Evolutionary conservation across 345 rosid species (phyloP).

Genomic region (Ceriops tagal): DNA sequence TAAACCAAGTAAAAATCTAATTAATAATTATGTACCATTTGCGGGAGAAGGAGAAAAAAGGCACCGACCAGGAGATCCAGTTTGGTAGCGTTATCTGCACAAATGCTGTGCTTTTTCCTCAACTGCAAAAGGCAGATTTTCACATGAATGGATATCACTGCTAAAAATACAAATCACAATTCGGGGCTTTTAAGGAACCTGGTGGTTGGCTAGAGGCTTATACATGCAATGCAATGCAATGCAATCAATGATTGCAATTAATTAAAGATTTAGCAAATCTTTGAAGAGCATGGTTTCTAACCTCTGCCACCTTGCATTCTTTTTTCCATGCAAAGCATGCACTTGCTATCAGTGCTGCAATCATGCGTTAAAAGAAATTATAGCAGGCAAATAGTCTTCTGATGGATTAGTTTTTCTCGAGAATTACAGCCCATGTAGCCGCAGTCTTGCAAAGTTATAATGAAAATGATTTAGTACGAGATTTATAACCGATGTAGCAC

Average conservation of each 20-base stretch:
- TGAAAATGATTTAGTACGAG: neutral
- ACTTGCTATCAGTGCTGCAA: conserved; percentile 40
- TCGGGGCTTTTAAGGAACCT: conserved; percentile 36
- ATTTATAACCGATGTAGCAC: too few relatives aligned
- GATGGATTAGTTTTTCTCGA: conserved; percentile 35
- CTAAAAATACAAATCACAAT: neutral
- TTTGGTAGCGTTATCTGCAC: conserved; percentile 30
- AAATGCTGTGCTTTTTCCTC: neutral
- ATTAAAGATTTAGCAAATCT: conserved; percentile 19
- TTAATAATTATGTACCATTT: conserved; percentile 10
- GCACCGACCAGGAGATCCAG: conserved; percentile 33
- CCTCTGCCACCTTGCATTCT: conserved; percentile 1
- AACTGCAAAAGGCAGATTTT: neutral
- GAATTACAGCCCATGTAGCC: conserved; percentile 12
- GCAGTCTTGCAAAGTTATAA: conserved; percentile 3
- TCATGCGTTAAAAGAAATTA: conserved; percentile 35
- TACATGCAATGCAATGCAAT: neutral
- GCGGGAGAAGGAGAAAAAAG: conserved; percentile 6
- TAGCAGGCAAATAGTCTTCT: conserved; percentile 18
- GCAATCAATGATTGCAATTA: conserved; percentile 29
- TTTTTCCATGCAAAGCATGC: conserved; percentile 46
- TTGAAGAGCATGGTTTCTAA: neutral
- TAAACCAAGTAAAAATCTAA: neutral
- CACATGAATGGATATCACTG: conserved; percentile 29
- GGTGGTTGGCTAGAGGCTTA: conserved; percentile 14